Base-by-base conservation (phyloP, 495 filamentous ascomycete genomes). In the Penicillium lagena region DNA sequence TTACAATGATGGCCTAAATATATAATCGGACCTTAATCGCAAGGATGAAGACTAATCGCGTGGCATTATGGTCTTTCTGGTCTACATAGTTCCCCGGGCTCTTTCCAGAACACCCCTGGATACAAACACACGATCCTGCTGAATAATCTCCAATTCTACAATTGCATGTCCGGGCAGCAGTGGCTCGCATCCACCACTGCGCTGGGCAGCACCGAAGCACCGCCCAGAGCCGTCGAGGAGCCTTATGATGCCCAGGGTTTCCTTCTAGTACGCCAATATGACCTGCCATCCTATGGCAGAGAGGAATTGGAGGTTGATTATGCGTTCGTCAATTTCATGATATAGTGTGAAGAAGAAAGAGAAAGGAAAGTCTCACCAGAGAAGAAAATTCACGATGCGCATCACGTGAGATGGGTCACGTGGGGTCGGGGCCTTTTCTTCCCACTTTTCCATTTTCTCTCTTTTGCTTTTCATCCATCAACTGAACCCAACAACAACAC, bases 221-320 rank as follows among this genome's bases (percentile, higher is more conserved):
- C 22, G 22, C 38, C 52, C 50, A 51, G 47, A 49, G 52, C 63
- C 56, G 58, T 65, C 44, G 59, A 55, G 51, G 38, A 68, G 62
- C 50, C 58, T 49, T 63, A 63, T 57, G 54, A 29, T 52, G 42
- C 47, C 52, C 42, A 42, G 35, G 31, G 39, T 14, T 46, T 70
- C 60, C 53, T 49, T 74, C 67, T 74, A 53, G 71, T 70, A 64
- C 71, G 71, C 71, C 71, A 74, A 74, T 74, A 74, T 74, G 71
- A 74, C 71, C 71, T 59, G 55, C 69, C 64, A 74, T 68, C 64
- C 67, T 67, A 67, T 72, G 53, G 51, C 39, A 34, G 32, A 41
- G 43, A 66, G 63, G 63, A 58, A 66, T 53, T 72, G 71, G 65
- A 68, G 71, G 71, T 74, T 74, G 71, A 74, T 74, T 74, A 74